Conservation (phyloP, 768 basidiomycete genomes). For the Auriculariales sp. region DNA sequence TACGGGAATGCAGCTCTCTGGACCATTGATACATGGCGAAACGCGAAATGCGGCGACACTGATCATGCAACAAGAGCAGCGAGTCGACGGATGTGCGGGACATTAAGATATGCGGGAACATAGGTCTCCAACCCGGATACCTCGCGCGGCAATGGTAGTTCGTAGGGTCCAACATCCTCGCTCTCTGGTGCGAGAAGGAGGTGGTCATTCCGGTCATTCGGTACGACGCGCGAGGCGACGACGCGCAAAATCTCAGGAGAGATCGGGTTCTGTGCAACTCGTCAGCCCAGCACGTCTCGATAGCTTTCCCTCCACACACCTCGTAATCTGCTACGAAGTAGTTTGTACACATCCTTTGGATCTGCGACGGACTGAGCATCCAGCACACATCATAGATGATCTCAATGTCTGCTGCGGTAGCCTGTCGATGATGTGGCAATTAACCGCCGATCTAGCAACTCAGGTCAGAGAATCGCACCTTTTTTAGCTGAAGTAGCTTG, state of each 20-base stretch:
- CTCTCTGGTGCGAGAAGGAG: slow-evolving; percentile 89
- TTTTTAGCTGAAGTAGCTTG: slow-evolving; percentile 93
- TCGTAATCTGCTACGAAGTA: slow-evolving; percentile 99
- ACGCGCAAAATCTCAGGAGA: slow-evolving; percentile 94
- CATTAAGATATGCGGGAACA: slow-evolving; percentile 81
- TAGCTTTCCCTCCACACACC: slow-evolving; percentile 27
- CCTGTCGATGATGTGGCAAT: slow-evolving; percentile 28
- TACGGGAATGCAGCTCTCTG: too few species aligned
- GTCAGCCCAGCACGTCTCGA: background rate
- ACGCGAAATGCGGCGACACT: too few species aligned
- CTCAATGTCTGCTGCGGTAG: slow-evolving; percentile 89
- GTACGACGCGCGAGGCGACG: slow-evolving; percentile 88
- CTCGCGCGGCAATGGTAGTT: slow-evolving; percentile 85
- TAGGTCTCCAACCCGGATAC: slow-evolving; percentile 95
- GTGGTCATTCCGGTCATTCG: slow-evolving; percentile 95
- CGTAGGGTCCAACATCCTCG: slow-evolving; percentile 93
- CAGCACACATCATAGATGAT: slow-evolving; percentile 99
- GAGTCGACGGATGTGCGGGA: slow-evolving; percentile 75
- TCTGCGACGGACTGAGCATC: slow-evolving; percentile 99
- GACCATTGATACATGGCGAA: too few species aligned
- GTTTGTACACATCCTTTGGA: slow-evolving; percentile 97
- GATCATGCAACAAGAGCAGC: slow-evolving; percentile 69
- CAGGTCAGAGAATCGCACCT: slow-evolving; percentile 32
- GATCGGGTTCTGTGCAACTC: slow-evolving; percentile 63
- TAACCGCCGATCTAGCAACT: background rate